Evolutionary conservation across 2,329 filamentous ascomycete genomes (phyloP).

Genomic region (Xylaria sp.): DNA sequence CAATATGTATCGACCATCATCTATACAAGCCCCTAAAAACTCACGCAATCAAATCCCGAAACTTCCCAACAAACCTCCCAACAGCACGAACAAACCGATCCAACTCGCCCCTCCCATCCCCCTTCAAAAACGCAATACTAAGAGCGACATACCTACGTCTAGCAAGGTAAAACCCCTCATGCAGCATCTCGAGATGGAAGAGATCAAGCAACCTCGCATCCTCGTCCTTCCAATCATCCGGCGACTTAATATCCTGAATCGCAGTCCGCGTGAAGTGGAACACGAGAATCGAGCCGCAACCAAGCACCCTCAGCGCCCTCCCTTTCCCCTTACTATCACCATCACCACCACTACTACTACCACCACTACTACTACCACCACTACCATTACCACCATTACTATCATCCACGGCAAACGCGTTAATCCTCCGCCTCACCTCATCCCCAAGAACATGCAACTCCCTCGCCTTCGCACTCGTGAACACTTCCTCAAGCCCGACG

Average conservation of each 20-base stretch:
- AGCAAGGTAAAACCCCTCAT: conserved; percentile 57
- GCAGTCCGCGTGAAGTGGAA: conserved; percentile 48
- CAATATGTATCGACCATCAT: too few relatives aligned
- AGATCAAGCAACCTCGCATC: conserved; percentile 54
- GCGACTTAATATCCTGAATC: conserved; percentile 43
- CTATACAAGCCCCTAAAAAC: too few relatives aligned
- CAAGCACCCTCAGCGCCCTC: conserved; percentile 29
- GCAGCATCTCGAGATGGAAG: conserved; percentile 61
- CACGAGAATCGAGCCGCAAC: conserved; percentile 36
- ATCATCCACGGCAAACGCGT: conserved; percentile 26
- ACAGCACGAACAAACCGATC: conserved; percentile 56
- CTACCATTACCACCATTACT: too few relatives aligned
- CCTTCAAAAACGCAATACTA: conserved; percentile 53
- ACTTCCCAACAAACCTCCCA: conserved; percentile 47
- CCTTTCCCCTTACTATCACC: conserved; percentile 31
- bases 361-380: too few relatives aligned
- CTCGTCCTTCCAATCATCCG: conserved; percentile 41
- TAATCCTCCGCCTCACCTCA: conserved; percentile 40
- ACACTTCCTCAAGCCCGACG: conserved; percentile 46
- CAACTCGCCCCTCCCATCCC: conserved; percentile 48
- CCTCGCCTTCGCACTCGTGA: conserved; percentile 44
- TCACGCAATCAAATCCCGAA: conserved; percentile 22
- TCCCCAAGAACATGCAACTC: conserved; percentile 47
- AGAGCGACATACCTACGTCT: conserved; percentile 56
- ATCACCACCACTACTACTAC: too few relatives aligned